Evolutionary conservation across 2,329 filamentous ascomycete species (phyloP), one percentile per base, ranked within the genome.

Genomic region (Aspergillus hiratsukae): DNA sequence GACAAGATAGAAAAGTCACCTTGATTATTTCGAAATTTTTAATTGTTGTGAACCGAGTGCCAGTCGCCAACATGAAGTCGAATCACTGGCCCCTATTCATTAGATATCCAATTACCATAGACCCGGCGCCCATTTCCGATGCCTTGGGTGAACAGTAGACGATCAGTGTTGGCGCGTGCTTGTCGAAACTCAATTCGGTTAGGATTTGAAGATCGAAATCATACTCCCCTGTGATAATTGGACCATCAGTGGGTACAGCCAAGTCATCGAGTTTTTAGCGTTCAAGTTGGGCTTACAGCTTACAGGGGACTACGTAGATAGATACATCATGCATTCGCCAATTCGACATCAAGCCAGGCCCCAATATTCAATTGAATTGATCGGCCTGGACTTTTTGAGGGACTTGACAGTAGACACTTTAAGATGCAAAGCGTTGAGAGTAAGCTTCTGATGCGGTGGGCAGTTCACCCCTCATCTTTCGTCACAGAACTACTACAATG

Each of bases 111-210:
- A 8, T 35, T 17, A 19, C 41, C 41, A 21, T 45, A 40, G 52
- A 52, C 29, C 52, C 40, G 45, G 29, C 41, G 25, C 52, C 49
- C 48, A 59, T 60, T 66, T 66, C 68, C 68, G 63, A 59, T 61
- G 59, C 59, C 61, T 45, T 63, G 69, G 69, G 58, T 59, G 66
- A 67, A 64, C 62, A 65, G 57, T 49, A 67, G 63, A 58, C 60
- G 61, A 68, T 66, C 65, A 51, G 41, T 60, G 52, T 64, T 67
- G 69, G 66, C 63, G 66, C 62, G 66, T 69, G 69, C 66, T 68
- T 69, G 64, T 65, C 52, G 46, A 69, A 72, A 71, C 69, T 67
- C 64, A 72, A 72, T 70, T 69, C 48, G 14, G 25, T 45, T 25
- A 49, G 43, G 51, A 50, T 14, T 46, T 46, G 5, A 35, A 35